Evolutionary conservation across 805 yeast species (phyloP), one percentile per base, ranked within the genome.

Genomic region (Metschnikowia cerradonensis): DNA sequence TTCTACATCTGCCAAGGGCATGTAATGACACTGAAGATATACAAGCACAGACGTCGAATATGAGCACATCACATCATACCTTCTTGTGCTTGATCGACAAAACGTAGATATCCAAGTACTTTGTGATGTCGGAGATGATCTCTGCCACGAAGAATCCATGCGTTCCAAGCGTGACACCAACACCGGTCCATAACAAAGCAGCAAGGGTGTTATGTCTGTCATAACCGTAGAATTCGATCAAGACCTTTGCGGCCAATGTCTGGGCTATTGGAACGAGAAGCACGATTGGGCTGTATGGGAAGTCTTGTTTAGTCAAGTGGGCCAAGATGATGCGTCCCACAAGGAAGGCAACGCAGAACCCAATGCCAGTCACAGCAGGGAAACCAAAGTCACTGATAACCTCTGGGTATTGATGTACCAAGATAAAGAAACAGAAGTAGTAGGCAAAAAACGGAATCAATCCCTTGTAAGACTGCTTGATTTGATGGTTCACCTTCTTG

Each of bases 321-420:
- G 89, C 91, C 50, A 86, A 75, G 61, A 91, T 91, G 55, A 91
- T 89, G 64, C 94, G 81, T 4, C 97, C 97, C n/a, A 92, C 97
- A 3, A 82, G 75, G 61, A 88, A 86, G 0, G 98, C 96, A 57
- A 86, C 70, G 1, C 87, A 78, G 47, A 86, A 75, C 1, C 96
- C 95, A 60, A 88, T 82, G 30, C 91, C 79, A 43, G 86, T 62
- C 20, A 84, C 71, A 57, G 86, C 76, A 33, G 95, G 86, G 47
- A 78, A 67, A 1, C 78, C 75, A 56, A 70, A 69, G 2, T 57
- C 57, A 31, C 66, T 53, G 41, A 88, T 64, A 23, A 81, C 68
- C 19, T 76, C 71, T 6, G 91, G 83, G 64, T 80, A 78, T 19
- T 78, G 63, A 49, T 75, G 61, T 14, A 77, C 64, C 63, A 86